Evolutionary conservation across 2,329 filamentous ascomycete genomes (phyloP).

Genomic region (Fonsecaea monophora): DNA sequence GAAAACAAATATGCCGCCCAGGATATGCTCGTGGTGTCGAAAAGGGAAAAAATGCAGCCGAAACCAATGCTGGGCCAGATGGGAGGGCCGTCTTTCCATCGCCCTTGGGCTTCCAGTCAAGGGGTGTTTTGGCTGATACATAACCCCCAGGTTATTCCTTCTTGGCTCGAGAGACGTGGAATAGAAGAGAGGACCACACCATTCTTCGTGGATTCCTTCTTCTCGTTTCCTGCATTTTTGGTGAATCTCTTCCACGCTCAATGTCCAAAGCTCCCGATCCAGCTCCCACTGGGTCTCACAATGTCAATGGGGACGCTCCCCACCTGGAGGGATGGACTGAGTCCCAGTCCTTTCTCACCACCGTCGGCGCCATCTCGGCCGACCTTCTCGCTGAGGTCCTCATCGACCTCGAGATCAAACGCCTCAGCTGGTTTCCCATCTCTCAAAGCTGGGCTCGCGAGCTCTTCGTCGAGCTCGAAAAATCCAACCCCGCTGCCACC

Average conservation of each 20-base stretch:
- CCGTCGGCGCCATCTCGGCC: constrained; percentile 7
- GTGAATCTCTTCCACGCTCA: constrained; percentile 14
- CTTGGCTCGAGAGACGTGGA: background rate
- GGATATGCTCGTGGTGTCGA: background rate
- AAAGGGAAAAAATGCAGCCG: background rate
- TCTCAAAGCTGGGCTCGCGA: constrained; percentile 32
- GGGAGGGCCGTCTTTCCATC: no score
- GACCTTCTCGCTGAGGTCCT: constrained; percentile 16
- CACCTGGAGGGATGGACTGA: constrained; percentile 9
- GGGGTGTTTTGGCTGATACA: background rate
- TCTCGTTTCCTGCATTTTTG: background rate
- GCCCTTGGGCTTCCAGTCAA: background rate
- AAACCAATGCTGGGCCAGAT: background rate
- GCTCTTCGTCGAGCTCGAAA: constrained; percentile 41
- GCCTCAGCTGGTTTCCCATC: constrained; percentile 23
- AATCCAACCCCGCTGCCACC: constrained; percentile 38
- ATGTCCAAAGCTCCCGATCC: constrained; percentile 39
- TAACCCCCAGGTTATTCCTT: background rate
- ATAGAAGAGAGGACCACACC: background rate
- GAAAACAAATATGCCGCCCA: constrained; percentile 2
- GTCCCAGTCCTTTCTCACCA: constrained; percentile 4
- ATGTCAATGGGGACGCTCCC: constrained; percentile 40
- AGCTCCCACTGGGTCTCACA: constrained; percentile 34
- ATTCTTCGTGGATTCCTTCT: background rate
- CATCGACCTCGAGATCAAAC: constrained; percentile 14